Conservation (phyloP, 805 yeast species). For the Vanderwaltozyma polyspora region DNA sequence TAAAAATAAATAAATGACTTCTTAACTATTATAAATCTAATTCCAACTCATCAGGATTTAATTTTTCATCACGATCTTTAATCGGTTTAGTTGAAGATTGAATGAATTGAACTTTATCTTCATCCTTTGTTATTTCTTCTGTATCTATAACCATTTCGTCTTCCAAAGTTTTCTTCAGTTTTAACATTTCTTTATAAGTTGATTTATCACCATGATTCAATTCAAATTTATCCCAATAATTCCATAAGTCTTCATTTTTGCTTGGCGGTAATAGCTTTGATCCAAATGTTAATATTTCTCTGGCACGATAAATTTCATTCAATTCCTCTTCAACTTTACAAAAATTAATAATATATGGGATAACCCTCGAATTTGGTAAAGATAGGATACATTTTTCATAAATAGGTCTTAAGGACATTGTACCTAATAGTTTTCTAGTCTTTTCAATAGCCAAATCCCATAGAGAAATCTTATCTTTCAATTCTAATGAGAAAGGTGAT, state of each 20-base stretch:
- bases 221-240: slow-evolving; percentile 66
- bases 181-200: slow-evolving; percentile 63
- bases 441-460: slow-evolving; percentile 36
- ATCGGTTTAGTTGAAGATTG: slow-evolving; percentile 35
- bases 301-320: slow-evolving; percentile 47
- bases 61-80: slow-evolving; percentile 19
- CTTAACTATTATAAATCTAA: slow-evolving; percentile 39
- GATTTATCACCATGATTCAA: slow-evolving; percentile 57
- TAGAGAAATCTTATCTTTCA: slow-evolving; percentile 27
- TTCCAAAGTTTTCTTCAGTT: slow-evolving; percentile 37
- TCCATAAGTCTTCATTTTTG: slow-evolving; percentile 39
- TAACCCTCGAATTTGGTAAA: slow-evolving; percentile 34
- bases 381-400: slow-evolving; percentile 42
- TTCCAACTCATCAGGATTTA: slow-evolving; percentile 53
- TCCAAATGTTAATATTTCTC: slow-evolving; percentile 51
- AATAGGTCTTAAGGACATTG: slow-evolving; percentile 34
- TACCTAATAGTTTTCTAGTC: slow-evolving; percentile 31
- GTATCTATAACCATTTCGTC: slow-evolving; percentile 23
- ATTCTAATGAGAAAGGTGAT: too few relatives aligned
- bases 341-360: slow-evolving; percentile 40
- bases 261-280: slow-evolving; percentile 32
- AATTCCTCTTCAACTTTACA: slow-evolving; percentile 43
- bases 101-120: slow-evolving; percentile 34
- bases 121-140: slow-evolving; percentile 15
- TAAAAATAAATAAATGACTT: neutral